These are phyloP conservation scores for Calonectria honghensis DNA, from an alignment of 2,329 filamentous ascomycete species.

Conservation along the genomic window DNA sequence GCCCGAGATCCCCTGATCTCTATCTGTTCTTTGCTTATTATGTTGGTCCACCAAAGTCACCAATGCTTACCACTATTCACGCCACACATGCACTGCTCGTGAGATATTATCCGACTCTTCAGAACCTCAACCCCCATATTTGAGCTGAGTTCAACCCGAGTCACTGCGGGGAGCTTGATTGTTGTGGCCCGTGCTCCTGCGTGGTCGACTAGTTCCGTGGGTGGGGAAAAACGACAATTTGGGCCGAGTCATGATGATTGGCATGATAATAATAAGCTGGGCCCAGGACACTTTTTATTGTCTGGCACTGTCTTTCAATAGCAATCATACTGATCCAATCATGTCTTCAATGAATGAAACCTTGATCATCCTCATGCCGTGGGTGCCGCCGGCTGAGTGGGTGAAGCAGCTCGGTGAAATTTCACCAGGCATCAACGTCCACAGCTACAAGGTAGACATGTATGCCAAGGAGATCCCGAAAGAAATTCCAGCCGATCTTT, in stretches of 20 bases:
- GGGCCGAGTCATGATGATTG: slow-evolving; percentile 1
- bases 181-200: neutral
- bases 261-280: neutral
- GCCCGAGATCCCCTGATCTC: too few relatives aligned
- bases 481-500: neutral
- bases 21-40: too few relatives aligned
- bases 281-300: neutral
- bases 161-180: neutral
- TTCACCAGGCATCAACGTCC: neutral
- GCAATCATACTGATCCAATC: neutral
- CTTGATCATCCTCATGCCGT: slow-evolving; percentile 19
- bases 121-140: neutral
- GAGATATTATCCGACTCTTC: neutral
- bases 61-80: too few relatives aligned
- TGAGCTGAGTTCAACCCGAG: slow-evolving; percentile 11
- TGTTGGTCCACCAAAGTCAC: too few relatives aligned
- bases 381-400: slow-evolving; percentile 13
- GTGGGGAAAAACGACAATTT: neutral
- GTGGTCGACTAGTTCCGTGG: neutral
- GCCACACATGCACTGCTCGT: too few relatives aligned
- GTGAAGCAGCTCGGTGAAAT: neutral
- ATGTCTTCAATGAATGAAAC: slow-evolving; percentile 9
- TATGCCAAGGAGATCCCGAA: slow-evolving; percentile 1
- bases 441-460: slow-evolving; percentile 15
- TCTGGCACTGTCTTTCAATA: neutral